phyloP scores from a whole-genome alignment of 768 basidiomycete species.

The Boletus sp. region DNA sequence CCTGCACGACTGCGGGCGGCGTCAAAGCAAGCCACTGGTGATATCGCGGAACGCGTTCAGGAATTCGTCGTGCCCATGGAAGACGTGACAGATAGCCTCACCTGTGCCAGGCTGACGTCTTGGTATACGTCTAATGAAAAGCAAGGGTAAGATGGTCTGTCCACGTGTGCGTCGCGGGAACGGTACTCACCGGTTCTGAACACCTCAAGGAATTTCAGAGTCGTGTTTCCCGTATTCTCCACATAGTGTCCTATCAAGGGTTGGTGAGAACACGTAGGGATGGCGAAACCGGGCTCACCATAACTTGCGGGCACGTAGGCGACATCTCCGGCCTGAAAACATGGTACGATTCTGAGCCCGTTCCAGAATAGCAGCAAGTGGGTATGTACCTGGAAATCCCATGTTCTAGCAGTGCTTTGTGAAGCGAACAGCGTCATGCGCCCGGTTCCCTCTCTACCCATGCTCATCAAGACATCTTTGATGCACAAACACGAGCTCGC shows the following conservation, averaged over 20 bases:
- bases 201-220: constrained; percentile 48
- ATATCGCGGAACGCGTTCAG: background rate
- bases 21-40: constrained; percentile 45
- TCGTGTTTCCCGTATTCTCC: constrained; percentile 52
- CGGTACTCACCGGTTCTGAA: constrained; percentile 39
- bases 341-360: background rate
- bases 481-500: background rate
- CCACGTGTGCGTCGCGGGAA: no score
- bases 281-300: constrained; percentile 4
- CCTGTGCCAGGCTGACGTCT: constrained; percentile 47
- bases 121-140: constrained; percentile 20
- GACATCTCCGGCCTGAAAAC: constrained; percentile 21
- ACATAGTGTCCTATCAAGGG: constrained; percentile 45
- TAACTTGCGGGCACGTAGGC: constrained; percentile 13
- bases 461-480: background rate
- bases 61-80: background rate
- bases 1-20: constrained; percentile 46
- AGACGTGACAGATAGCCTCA: constrained; percentile 16
- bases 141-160: no score
- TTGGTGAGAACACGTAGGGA: background rate
- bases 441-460: constrained; percentile 46
- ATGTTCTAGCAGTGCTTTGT: constrained; percentile 52
- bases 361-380: background rate
- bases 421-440: constrained; percentile 60
- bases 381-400: constrained; percentile 50